Evolutionary conservation across 2,329 filamentous ascomycete genomes (phyloP), one percentile per base, ranked within the genome.

Genomic region (Exophiala viscosa): DNA sequence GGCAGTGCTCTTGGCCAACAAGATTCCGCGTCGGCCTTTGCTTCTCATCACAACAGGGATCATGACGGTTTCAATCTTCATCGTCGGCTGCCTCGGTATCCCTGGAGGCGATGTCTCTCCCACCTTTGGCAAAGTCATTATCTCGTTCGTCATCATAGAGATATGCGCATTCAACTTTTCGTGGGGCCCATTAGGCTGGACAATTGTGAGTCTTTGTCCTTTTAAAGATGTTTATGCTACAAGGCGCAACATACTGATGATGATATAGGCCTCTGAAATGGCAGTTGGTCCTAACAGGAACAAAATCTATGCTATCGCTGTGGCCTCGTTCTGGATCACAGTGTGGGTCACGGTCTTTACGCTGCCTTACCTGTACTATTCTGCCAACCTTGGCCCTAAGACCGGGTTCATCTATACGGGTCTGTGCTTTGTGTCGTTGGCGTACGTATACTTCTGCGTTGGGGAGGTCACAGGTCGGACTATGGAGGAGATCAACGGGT

Each of bases 211-310:
- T 3, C 23, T 28, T 4, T 28, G 8, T 39, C 7, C 35, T 17
- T 17, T 14, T 39, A n/a, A 15, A 39, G 35, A 3, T 9, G n/a
- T 4, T 14, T 15, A 17, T 14, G 2, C 3, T 15, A 15, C 35
- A 38, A 39, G 17, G 2, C n/a, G 14, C 8, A 39, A 3, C n/a
- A 13, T 17, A 14, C 8, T 15, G 13, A 39, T 2, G 35, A 14
- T 39, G 35, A 39, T 7, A 14, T 9, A 39, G 13, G 39, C 39
- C 3, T 41, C 39, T 8, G 75, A 78, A 55, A 73, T 76, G 69
- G 71, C 75, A 0, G 73, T 76, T 18, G 75, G 75, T 3, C 70
- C 68, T 11, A 78, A 78, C 62, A 66, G 72, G 44, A 75, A 75
- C 61, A 75, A 76, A 60, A 76, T 75, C 57, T 71, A 67, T n/a